A percentile compares a stretch with the other conserved stretches of the same genome.
Conservation (phyloP, 2,329 filamentous ascomycete species). For the Metarhizium brunneum region DNA sequence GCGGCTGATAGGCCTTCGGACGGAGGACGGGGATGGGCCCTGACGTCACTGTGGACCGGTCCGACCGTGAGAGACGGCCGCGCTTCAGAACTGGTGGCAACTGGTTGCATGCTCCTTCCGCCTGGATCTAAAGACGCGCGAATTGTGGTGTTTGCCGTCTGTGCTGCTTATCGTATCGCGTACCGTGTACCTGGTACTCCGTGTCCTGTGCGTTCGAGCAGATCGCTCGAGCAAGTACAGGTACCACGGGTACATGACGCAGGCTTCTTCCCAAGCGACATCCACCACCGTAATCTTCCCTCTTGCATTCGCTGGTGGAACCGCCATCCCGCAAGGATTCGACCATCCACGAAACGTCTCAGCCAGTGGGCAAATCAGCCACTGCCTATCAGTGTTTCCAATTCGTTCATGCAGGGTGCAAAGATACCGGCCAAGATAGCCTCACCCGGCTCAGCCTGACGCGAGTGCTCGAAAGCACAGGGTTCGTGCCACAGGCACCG, state of each 20-base stretch:
- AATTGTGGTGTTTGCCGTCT: not conserved
- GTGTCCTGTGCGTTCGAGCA: too few species aligned
- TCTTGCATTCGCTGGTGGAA: not conserved
- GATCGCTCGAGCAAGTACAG: not conserved
- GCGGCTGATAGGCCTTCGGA: slow-evolving; percentile 19
- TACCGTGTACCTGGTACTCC: not conserved
- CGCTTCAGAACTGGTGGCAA: too few species aligned
- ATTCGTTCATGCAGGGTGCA: too few species aligned
- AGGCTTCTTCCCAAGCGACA: slow-evolving; percentile 1
- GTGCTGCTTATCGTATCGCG: not conserved
- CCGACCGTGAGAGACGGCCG: slow-evolving; percentile 4
- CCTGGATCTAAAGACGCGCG: not conserved
- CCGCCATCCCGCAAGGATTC: not conserved
- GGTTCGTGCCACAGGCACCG: too few species aligned
- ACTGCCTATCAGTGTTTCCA: too few species aligned
- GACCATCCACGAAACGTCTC: not conserved
- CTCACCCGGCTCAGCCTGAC: too few species aligned
- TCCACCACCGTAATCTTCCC: not conserved
- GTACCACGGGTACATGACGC: not conserved
- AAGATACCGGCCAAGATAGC: too few species aligned
- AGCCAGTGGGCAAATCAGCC: not conserved
- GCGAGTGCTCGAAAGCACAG: too few species aligned
- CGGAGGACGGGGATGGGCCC: slow-evolving; percentile 9
- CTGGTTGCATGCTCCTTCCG: too few species aligned
- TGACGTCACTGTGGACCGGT: slow-evolving; percentile 21